Percentiles rank a stretch among this genome's conserved stretches.
These are phyloP conservation scores for Ophiobolus disseminans DNA, from an alignment of 2,329 filamentous ascomycete species.

Conservation along the genomic window DNA sequence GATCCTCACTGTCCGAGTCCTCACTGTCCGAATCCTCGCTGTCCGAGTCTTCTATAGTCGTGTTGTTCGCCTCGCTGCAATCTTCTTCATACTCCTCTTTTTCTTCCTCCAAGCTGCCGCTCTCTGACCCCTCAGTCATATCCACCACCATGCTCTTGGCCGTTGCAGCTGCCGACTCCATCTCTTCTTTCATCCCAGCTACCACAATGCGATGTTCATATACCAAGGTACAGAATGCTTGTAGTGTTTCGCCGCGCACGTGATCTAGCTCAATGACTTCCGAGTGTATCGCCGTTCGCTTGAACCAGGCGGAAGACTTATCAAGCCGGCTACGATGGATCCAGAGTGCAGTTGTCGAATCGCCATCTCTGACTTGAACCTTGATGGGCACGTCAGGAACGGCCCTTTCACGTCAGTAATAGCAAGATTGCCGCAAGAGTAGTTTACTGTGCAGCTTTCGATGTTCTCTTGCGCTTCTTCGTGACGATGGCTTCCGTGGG, in stretches of 20 bases:
- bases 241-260: not conserved
- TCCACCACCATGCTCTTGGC: not conserved
- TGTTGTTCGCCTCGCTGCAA: not conserved
- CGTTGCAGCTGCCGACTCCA: not conserved
- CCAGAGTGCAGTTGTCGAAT: not conserved
- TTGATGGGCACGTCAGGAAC: not conserved
- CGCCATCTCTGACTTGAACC: not conserved
- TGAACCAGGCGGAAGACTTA: not conserved
- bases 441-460: not conserved
- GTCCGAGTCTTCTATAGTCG: not conserved
- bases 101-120: not conserved
- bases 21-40: too few species aligned
- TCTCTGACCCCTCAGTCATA: not conserved
- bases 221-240: not conserved
- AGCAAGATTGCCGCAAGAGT: too few species aligned
- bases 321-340: constrained; percentile 1
- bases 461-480: not conserved
- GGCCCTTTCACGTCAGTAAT: not conserved
- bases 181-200: not conserved
- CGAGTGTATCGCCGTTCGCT: not conserved
- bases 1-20: not conserved
- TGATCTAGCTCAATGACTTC: not conserved
- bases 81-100: not conserved
- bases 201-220: not conserved
- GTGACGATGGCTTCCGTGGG: too few species aligned